Conservation (phyloP, 805 yeast species). For the Millerozyma acaciae region DNA sequence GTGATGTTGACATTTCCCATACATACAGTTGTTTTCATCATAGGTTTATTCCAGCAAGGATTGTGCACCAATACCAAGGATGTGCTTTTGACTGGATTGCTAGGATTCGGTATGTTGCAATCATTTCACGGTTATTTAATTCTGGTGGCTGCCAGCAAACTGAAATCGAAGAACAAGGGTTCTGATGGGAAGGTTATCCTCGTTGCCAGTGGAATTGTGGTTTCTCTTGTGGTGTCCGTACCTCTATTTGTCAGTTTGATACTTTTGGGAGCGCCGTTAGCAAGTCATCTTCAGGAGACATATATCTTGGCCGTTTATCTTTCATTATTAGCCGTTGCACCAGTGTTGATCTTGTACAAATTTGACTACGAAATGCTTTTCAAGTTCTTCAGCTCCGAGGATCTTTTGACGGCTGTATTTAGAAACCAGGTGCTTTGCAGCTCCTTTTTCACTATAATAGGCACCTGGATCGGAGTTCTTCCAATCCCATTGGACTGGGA, state of each 20-base stretch:
- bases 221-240: conserved; percentile 32
- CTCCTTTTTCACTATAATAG: conserved; percentile 38
- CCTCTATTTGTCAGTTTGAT: conserved; percentile 44
- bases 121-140: conserved; percentile 20
- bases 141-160: conserved; percentile 6
- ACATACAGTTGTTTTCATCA: conserved; percentile 24
- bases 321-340: conserved; percentile 56
- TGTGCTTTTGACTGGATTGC: conserved; percentile 23
- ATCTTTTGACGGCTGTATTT: conserved; percentile 18
- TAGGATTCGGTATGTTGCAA: conserved; percentile 21
- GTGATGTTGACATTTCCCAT: conserved; percentile 21
- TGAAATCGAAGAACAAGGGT: conserved; percentile 2
- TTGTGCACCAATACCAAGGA: conserved; percentile 20
- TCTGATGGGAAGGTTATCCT: conserved; percentile 19
- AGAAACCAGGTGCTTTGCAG: conserved; percentile 25
- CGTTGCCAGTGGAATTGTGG: conserved; percentile 22
- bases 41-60: conserved; percentile 28
- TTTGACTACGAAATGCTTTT: conserved; percentile 43
- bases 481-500: conserved; percentile 99
- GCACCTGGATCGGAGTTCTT: conserved; percentile 89
- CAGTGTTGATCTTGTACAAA: conserved; percentile 54
- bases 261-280: conserved; percentile 79
- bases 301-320: conserved; percentile 58
- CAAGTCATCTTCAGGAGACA: conserved; percentile 51
- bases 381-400: conserved; percentile 17